Percentiles rank a stretch among this genome's conserved stretches.
phyloP scores from a whole-genome alignment of 371 early-diverging fungal species.

The Saksenaea oblongispora region DNA sequence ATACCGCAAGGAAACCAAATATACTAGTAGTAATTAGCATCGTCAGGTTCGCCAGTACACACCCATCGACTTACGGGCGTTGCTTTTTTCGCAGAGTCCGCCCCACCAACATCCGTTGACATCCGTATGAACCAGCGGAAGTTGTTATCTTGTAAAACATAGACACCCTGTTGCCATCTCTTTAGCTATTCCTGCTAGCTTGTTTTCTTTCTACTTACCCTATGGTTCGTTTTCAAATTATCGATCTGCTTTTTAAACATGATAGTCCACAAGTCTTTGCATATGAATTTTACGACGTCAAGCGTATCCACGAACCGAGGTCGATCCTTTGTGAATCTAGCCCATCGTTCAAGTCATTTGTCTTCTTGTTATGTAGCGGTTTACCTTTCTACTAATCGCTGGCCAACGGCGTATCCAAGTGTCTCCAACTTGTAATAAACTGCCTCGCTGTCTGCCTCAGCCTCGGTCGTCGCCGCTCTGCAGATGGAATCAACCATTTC shows the following conservation, averaged over 20 bases:
- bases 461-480: slow-evolving; percentile 57
- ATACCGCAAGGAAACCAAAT: slow-evolving; percentile 96
- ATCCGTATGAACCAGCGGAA: slow-evolving; percentile 93
- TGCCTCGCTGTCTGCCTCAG: slow-evolving; percentile 75
- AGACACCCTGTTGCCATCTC: slow-evolving; percentile 77
- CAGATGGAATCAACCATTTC: slow-evolving; percentile 79
- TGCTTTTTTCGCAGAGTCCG: slow-evolving; percentile 79
- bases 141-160: slow-evolving; percentile 95
- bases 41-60: neutral
- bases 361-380: neutral
- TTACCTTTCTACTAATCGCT: slow-evolving; percentile 84
- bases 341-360: neutral
- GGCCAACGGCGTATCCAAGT: slow-evolving; percentile 89
- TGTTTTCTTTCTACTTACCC: slow-evolving; percentile 51
- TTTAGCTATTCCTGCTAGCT: neutral
- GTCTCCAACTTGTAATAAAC: slow-evolving; percentile 85
- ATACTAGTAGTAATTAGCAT: slow-evolving; percentile 53
- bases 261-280: slow-evolving; percentile 95
- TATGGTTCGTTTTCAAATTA: slow-evolving; percentile 96
- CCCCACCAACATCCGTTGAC: slow-evolving; percentile 76
- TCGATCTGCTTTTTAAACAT: slow-evolving; percentile 96
- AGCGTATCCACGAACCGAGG: slow-evolving; percentile 87
- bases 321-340: slow-evolving; percentile 78
- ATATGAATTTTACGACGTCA: slow-evolving; percentile 96
- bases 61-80: slow-evolving; percentile 61